Evolutionary conservation across 129 eudicot species (phyloP).

Genomic region (Silybum marianum): DNA sequence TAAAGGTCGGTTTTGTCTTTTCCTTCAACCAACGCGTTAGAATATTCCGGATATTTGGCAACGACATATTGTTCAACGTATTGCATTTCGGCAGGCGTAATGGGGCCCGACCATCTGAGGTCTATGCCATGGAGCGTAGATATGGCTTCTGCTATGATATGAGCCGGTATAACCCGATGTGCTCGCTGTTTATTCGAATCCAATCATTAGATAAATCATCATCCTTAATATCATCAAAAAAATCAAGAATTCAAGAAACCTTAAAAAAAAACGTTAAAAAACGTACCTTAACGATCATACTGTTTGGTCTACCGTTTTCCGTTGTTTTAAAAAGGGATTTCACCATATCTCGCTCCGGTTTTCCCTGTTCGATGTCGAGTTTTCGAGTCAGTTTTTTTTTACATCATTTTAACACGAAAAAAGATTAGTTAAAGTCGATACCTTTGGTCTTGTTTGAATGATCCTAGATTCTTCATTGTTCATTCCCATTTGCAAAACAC

Average conservation of each 20-base stretch:
- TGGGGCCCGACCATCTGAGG: conserved; percentile 81
- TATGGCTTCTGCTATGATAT: conserved; percentile 81
- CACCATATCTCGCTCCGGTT: conserved; percentile 57
- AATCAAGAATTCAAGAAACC: neutral
- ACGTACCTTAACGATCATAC: conserved; percentile 63
- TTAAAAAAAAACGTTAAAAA: neutral
- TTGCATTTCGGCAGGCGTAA: conserved; percentile 76
- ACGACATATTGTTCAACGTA: conserved; percentile 74
- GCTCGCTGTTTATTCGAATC: conserved; percentile 45
- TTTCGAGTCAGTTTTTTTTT: conserved; percentile 5
- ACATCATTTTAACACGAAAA: neutral
- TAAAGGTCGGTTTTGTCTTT: conserved; percentile 70
- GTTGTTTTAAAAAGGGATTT: conserved; percentile 44
- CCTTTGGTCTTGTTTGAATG: conserved; percentile 51
- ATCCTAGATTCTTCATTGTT: conserved; percentile 47
- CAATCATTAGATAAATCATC: conserved; percentile 18
- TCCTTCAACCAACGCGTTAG: conserved; percentile 71
- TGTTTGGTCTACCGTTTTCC: conserved; percentile 62
- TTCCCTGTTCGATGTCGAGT: conserved; percentile 34
- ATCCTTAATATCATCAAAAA: conserved; percentile 7
- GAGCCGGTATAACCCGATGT: conserved; percentile 66
- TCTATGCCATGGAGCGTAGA: conserved; percentile 72
- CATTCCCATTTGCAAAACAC: conserved; percentile 44
- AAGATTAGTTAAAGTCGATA: conserved; percentile 18
- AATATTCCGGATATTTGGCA: conserved; percentile 72